Evolutionary conservation across 345 rosid genomes (phyloP).

Genomic region (Pugionium cornutum): DNA sequence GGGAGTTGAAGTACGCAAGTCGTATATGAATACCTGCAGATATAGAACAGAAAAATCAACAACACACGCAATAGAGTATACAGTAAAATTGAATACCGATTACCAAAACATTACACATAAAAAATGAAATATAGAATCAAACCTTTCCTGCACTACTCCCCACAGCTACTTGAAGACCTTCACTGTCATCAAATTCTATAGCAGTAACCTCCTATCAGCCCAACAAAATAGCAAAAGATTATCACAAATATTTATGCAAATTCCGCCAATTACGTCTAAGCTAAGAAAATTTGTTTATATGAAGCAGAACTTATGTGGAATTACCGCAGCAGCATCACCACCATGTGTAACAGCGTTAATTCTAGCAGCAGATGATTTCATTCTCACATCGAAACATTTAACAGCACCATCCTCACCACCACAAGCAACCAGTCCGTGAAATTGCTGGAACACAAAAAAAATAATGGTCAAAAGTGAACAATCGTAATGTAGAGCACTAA

Average conservation of each 20-base stretch:
- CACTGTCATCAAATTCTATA: slow-evolving; percentile 73
- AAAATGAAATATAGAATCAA: slow-evolving; percentile 21
- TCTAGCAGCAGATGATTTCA: slow-evolving; percentile 77
- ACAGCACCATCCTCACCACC: slow-evolving; percentile 97
- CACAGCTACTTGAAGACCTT: slow-evolving; percentile 80
- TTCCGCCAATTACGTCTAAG: neutral
- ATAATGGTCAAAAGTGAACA: slow-evolving; percentile 28
- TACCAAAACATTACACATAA: neutral
- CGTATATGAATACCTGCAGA: slow-evolving; percentile 82
- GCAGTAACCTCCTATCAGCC: slow-evolving; percentile 81
- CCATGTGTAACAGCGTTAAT: slow-evolving; percentile 73
- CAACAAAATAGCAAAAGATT: slow-evolving; percentile 7
- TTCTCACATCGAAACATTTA: slow-evolving; percentile 89
- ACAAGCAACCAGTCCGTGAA: slow-evolving; percentile 88
- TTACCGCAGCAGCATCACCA: slow-evolving; percentile 69
- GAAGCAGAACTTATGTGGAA: slow-evolving; percentile 19
- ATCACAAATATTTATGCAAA: neutral
- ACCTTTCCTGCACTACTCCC: slow-evolving; percentile 92
- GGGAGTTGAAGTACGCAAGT: slow-evolving; percentile 84
- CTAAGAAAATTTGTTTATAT: slow-evolving; percentile 16
- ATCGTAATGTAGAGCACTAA: slow-evolving; percentile 21
- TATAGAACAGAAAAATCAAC: slow-evolving; percentile 11
- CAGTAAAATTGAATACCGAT: neutral
- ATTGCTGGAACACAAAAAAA: slow-evolving; percentile 50
- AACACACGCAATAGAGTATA: neutral